These are phyloP conservation scores for Discostella stelligeroides DNA, from an alignment of 108 stramenopile species.

Conservation along the genomic window DNA sequence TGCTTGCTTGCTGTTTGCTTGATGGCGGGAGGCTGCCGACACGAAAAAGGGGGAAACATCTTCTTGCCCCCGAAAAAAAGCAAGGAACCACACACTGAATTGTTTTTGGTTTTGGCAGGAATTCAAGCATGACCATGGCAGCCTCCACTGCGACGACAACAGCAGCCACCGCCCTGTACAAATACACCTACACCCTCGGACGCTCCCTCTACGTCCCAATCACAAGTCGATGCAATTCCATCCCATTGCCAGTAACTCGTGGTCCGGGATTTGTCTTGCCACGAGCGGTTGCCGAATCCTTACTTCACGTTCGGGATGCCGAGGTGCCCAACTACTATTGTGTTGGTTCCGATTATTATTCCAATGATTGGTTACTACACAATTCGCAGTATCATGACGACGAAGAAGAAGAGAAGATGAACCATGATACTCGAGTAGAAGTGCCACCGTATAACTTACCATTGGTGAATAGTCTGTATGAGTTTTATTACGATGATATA, in stretches of 20 bases:
- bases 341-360: slow-evolving; percentile 27
- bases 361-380: slow-evolving; percentile 20
- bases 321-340: too few relatives aligned
- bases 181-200: slow-evolving; percentile 68
- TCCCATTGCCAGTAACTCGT: slow-evolving; percentile 63
- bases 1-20: too few relatives aligned
- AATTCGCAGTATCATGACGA: not conserved
- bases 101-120: too few relatives aligned
- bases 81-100: too few relatives aligned
- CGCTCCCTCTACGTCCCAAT: slow-evolving; percentile 73
- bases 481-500: not conserved
- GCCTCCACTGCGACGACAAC: not conserved
- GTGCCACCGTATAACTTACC: slow-evolving; percentile 17
- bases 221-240: slow-evolving; percentile 64
- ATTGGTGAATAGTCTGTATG: slow-evolving; percentile 8
- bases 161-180: slow-evolving; percentile 25
- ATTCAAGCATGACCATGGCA: too few relatives aligned
- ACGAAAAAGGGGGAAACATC: too few relatives aligned
- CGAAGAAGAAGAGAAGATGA: not conserved
- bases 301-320: slow-evolving; percentile 59
- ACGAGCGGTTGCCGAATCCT: slow-evolving; percentile 46
- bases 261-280: slow-evolving; percentile 66
- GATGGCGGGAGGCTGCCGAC: too few relatives aligned
- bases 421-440: too few relatives aligned
- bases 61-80: too few relatives aligned